These are phyloP conservation scores for Cryptococcus amylolentus DNA, from an alignment of 1,284 basidiomycete genomes.

Conservation along the genomic window DNA sequence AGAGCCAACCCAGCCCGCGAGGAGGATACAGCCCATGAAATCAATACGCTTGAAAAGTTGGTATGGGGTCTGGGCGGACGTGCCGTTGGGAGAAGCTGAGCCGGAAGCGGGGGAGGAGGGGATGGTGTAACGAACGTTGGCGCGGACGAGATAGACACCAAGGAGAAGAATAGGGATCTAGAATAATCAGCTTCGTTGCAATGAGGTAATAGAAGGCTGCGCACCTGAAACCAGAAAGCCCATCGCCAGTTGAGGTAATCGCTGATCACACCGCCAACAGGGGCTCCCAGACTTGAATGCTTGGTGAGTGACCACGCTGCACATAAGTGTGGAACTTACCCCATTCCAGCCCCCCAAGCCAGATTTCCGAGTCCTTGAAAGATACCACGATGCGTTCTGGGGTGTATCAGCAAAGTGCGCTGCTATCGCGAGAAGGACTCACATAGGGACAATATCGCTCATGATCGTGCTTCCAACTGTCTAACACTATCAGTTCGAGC, in stretches of 20 bases:
- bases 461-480: constrained; percentile 42
- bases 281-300: constrained; percentile 63
- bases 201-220: constrained; percentile 6
- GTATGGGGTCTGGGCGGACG: constrained; percentile 54
- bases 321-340: constrained; percentile 63
- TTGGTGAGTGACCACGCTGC: constrained; percentile 11
- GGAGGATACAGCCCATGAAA: constrained; percentile 71
- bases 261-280: constrained; percentile 81
- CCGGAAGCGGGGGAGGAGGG: constrained; percentile 46
- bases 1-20: constrained; percentile 69
- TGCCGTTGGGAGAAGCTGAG: constrained; percentile 55
- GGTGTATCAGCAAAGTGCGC: not conserved
- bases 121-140: constrained; percentile 60
- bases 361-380: constrained; percentile 87
- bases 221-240: constrained; percentile 62
- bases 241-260: constrained; percentile 71
- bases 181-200: not conserved
- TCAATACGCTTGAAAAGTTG: constrained; percentile 75
- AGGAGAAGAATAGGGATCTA: constrained; percentile 70
- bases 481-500: not conserved
- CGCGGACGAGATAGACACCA: constrained; percentile 63
- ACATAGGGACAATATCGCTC: constrained; percentile 63
- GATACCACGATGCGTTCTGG: constrained; percentile 74
- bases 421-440: constrained; percentile 42
- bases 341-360: constrained; percentile 48